A percentile compares a stretch with the other conserved stretches of the same genome.
Conservation (phyloP, 108 stramenopile species). For the Stephanodiscus triporus region DNA sequence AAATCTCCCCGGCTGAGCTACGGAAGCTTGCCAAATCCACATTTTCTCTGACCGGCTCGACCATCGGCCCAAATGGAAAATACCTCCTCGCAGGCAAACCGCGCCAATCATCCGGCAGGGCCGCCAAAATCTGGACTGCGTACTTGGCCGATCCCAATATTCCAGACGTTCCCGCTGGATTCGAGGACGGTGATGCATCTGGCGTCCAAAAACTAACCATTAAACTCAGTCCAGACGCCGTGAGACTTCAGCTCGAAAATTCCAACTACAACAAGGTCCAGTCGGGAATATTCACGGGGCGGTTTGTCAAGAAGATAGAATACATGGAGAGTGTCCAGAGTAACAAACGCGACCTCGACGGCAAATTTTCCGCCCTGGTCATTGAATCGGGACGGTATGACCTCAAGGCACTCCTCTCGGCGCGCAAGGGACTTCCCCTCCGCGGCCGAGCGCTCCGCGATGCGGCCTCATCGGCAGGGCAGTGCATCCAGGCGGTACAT, state of each 20-base stretch:
- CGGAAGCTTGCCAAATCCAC: constrained; percentile 38
- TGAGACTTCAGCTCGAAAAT: constrained; percentile 46
- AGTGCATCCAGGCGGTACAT: constrained; percentile 62
- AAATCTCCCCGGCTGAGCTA: constrained; percentile 22
- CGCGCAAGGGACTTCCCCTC: constrained; percentile 43
- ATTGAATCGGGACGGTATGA: constrained; percentile 64
- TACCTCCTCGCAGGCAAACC: constrained; percentile 54
- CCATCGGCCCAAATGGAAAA: constrained; percentile 32
- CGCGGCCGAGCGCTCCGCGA: constrained; percentile 59
- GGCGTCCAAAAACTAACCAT: constrained; percentile 40
- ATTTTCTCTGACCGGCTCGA: constrained; percentile 43
- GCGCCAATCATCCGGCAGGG: constrained; percentile 44
- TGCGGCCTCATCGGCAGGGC: constrained; percentile 52
- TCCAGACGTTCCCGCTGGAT: constrained; percentile 36
- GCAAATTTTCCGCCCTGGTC: constrained; percentile 50
- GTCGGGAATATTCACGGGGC: constrained; percentile 39
- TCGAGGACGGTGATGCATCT: constrained; percentile 35
- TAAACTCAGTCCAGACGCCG: constrained; percentile 46
- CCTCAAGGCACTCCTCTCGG: constrained; percentile 54
- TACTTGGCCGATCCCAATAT: constrained; percentile 31
- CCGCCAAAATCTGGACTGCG: constrained; percentile 49
- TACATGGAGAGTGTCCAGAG: constrained; percentile 29
- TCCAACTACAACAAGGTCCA: constrained; percentile 57
- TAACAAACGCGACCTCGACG: constrained; percentile 34
- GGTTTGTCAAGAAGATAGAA: constrained; percentile 56